A percentile compares a stretch with the other conserved stretches of the same genome.
Evolutionary conservation across 1,284 basidiomycete species (phyloP).

Genomic region (Austroboletus rostrupii): DNA sequence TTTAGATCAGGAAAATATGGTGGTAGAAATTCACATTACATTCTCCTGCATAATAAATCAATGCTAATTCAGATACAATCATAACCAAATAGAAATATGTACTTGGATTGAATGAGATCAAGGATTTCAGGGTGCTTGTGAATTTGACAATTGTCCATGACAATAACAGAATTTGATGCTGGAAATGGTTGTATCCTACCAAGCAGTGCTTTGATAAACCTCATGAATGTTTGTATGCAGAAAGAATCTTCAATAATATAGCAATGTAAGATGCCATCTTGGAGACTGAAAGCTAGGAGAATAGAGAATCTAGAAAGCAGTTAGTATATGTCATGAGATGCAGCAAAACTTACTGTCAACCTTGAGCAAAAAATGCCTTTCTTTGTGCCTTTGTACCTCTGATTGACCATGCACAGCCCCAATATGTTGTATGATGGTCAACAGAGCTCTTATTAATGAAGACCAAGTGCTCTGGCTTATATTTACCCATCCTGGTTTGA

Average conservation of each 20-base stretch:
- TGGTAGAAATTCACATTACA: neutral
- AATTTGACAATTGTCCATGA: neutral
- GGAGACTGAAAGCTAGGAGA: slow-evolving; percentile 1
- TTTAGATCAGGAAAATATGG: neutral
- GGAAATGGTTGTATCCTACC: neutral
- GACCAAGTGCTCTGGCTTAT: too few relatives aligned
- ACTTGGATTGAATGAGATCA: neutral
- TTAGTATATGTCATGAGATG: neutral
- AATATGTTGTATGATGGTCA: too few relatives aligned
- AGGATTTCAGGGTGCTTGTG: neutral
- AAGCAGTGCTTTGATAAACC: neutral
- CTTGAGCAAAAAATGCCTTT: too few relatives aligned
- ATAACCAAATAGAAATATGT: neutral
- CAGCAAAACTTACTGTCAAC: neutral
- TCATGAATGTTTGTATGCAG: neutral
- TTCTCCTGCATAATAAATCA: neutral
- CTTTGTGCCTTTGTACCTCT: too few relatives aligned
- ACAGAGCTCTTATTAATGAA: too few relatives aligned
- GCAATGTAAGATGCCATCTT: slow-evolving; percentile 5
- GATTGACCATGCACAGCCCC: too few relatives aligned
- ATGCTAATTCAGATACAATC: too few relatives aligned
- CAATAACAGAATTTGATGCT: neutral
- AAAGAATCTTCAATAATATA: slow-evolving; percentile 4
- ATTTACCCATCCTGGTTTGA: too few relatives aligned
- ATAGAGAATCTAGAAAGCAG: slow-evolving; percentile 4